phyloP scores from a whole-genome alignment of 805 yeast species.

The Yarrowia keelungensis region DNA sequence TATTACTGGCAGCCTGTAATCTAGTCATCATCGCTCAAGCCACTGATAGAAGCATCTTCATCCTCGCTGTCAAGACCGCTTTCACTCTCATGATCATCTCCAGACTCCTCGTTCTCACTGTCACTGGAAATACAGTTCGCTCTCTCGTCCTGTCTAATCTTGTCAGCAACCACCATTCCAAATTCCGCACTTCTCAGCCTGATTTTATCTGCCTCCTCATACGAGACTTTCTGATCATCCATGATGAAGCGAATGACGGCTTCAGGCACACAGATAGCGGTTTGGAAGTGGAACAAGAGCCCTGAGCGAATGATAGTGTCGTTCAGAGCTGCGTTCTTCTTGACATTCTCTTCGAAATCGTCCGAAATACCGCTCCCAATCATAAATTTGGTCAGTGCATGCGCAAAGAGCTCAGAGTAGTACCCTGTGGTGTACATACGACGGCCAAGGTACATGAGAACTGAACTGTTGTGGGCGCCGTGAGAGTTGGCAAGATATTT shows the following conservation, averaged over 20 bases:
- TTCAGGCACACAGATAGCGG: constrained; percentile 18
- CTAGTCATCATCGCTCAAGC: no score
- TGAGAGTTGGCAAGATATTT: background rate
- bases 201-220: constrained; percentile 10
- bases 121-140: background rate
- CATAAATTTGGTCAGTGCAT: background rate
- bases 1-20: no score
- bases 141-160: background rate
- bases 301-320: background rate
- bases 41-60: background rate
- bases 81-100: background rate
- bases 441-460: constrained; percentile 17
- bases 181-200: constrained; percentile 14
- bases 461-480: background rate
- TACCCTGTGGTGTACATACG: constrained; percentile 13
- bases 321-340: background rate
- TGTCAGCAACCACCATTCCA: constrained; percentile 2
- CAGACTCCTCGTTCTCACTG: background rate
- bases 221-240: constrained; percentile 6
- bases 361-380: background rate
- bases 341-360: background rate
- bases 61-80: background rate
- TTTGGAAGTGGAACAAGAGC: constrained; percentile 11
- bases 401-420: background rate
- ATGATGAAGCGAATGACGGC: constrained; percentile 19